Evolutionary conservation across 345 rosid species (phyloP).

Genomic region (Excoecaria agallocha): DNA sequence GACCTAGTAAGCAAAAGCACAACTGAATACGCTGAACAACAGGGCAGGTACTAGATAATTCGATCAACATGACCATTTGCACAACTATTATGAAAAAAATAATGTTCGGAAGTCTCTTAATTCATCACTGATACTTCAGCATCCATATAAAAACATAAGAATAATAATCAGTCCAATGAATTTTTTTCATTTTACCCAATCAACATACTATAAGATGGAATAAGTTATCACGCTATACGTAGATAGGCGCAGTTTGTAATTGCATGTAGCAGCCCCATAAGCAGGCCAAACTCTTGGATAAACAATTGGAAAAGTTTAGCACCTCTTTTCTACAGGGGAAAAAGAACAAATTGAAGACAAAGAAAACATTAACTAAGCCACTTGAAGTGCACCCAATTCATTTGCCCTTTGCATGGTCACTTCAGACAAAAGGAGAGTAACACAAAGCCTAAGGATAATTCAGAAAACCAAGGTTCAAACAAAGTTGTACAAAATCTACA

Average conservation of each 20-base stretch:
- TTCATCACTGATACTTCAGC: not conserved
- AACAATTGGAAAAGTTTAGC: too few species aligned
- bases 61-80: not conserved
- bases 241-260: not conserved
- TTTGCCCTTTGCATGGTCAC: not conserved
- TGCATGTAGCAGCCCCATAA: not conserved
- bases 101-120: not conserved
- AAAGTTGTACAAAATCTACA: not conserved
- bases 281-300: too few species aligned
- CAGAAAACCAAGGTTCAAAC: not conserved
- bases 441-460: not conserved
- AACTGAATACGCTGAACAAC: not conserved
- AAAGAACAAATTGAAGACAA: too few species aligned
- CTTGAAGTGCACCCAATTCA: not conserved
- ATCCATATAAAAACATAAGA: not conserved
- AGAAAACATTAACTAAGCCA: not conserved
- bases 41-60: not conserved
- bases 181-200: not conserved
- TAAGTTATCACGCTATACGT: not conserved
- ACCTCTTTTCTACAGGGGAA: too few species aligned
- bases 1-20: conserved; percentile 46
- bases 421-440: not conserved
- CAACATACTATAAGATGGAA: not conserved
- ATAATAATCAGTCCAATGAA: not conserved
- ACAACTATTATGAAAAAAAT: not conserved